Conservation (phyloP, 345 rosid genomes). For the Rubroshorea leprosula region DNA sequence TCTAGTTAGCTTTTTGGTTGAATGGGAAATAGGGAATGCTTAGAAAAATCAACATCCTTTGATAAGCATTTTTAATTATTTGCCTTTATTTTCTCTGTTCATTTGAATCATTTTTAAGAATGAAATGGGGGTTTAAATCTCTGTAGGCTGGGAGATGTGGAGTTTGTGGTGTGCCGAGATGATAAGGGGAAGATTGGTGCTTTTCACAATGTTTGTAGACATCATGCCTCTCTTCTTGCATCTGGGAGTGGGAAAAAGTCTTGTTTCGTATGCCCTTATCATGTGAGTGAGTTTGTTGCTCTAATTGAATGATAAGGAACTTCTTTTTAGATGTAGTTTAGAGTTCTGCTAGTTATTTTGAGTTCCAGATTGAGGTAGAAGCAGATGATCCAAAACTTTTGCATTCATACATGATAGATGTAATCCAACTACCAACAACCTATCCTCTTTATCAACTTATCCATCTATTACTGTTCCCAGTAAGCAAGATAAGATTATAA, state of each 20-base stretch:
- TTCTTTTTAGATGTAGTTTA: background rate
- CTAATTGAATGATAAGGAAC: background rate
- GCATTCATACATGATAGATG: no score
- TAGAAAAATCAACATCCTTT: background rate
- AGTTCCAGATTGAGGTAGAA: no score
- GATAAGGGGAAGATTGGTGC: conserved; percentile 57
- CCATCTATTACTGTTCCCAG: no score
- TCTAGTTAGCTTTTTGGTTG: background rate
- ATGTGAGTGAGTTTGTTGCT: conserved; percentile 35
- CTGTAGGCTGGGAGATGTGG: conserved; percentile 70
- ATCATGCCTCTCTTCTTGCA: conserved; percentile 83
- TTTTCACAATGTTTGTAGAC: conserved; percentile 91
- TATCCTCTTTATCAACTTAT: no score
- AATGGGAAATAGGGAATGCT: background rate
- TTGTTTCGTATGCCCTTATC: conserved; percentile 90
- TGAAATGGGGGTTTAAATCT: conserved; percentile 16
- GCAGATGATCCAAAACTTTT: no score
- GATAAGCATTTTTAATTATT: background rate
- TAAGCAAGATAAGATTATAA: no score
- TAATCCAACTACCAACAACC: no score
- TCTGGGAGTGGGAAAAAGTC: conserved; percentile 66
- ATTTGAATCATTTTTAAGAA: conserved; percentile 1
- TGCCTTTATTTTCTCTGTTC: background rate
- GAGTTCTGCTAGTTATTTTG: background rate
- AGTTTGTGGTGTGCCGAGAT: conserved; percentile 74